These are phyloP conservation scores for Potentilla sterilis DNA, from an alignment of 306 rosid genomes.

Conservation along the genomic window DNA sequence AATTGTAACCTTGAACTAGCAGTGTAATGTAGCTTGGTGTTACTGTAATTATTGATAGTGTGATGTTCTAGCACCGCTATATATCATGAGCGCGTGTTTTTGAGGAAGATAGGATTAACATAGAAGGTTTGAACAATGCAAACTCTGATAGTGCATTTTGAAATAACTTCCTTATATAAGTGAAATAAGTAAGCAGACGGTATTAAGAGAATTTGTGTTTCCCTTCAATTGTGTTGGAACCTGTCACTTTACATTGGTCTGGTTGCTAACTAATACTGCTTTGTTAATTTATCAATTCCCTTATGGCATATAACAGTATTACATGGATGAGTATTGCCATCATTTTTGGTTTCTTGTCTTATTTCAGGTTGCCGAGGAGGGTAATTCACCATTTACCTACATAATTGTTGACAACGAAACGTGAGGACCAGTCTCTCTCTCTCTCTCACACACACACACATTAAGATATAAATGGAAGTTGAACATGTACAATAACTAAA, in stretches of 20 bases:
- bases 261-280: background rate
- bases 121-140: background rate
- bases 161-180: background rate
- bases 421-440: slow-evolving; percentile 45
- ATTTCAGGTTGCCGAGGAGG: slow-evolving; percentile 75
- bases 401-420: slow-evolving; percentile 81
- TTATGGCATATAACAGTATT: background rate
- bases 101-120: background rate
- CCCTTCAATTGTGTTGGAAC: background rate
- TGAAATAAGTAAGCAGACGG: background rate
- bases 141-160: background rate
- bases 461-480: background rate
- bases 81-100: background rate
- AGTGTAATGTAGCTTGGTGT: background rate
- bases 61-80: background rate
- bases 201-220: background rate
- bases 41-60: background rate
- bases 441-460: background rate
- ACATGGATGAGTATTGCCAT: background rate
- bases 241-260: background rate
- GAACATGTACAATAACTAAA: background rate
- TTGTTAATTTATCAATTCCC: background rate
- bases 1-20: slow-evolving; percentile 13
- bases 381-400: slow-evolving; percentile 85
- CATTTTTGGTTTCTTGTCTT: slow-evolving; percentile 24